Base-by-base conservation (phyloP, 2,329 filamentous ascomycete genomes). In the Colletotrichum sp. region DNA sequence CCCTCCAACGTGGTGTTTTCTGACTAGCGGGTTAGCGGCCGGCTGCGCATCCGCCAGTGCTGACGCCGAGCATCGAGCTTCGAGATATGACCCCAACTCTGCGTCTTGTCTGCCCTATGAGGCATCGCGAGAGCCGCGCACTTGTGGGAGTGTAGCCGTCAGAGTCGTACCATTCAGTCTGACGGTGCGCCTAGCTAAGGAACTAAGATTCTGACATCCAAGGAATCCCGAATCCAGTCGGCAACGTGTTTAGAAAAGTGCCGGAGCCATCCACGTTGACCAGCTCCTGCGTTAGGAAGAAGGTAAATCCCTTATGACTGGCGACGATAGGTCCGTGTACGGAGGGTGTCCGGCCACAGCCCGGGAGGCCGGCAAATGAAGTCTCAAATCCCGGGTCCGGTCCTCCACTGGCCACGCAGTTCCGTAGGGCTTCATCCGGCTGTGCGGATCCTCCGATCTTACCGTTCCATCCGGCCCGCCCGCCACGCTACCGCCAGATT, bases 111-210 rank as follows among this genome's bases (percentile, higher is more conserved):
- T 60, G 30, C 28, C 43, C 26, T 36, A 24, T 67, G 21, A 36
- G 26, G n/a, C 48, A 16, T 57, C 9, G 55, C 43, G n/a, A 36
- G n/a, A 52, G 24, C 28, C 13, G 59, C 59, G 30, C 30, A 21
- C 18, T 63, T 63, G 28, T 63, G 32, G 61, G 15, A 63, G 26
- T 43, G 18, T 15, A 61, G 30, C 28, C 48, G 52, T 74, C 52
- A 67, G 59, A 74, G 52, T 72, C 72, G 68, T 67, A 63, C 72
- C 72, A 75, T 59, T 52, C 13, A 30, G 28, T 43, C 68, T 67
- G 68, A 74, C 72, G 43, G 24, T 28, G 24, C n/a, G 52, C 24
- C 26, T 13, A 34, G 26, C 24, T 10, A 43, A 67, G 39, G 36
- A 61, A 43, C 36, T 59, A 55, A 34, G 36, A 55, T 28, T 72